Evolutionary conservation across 352 stramenopile species (phyloP), one percentile per base, ranked within the genome.

Genomic region (Pythium scleroteichum): DNA sequence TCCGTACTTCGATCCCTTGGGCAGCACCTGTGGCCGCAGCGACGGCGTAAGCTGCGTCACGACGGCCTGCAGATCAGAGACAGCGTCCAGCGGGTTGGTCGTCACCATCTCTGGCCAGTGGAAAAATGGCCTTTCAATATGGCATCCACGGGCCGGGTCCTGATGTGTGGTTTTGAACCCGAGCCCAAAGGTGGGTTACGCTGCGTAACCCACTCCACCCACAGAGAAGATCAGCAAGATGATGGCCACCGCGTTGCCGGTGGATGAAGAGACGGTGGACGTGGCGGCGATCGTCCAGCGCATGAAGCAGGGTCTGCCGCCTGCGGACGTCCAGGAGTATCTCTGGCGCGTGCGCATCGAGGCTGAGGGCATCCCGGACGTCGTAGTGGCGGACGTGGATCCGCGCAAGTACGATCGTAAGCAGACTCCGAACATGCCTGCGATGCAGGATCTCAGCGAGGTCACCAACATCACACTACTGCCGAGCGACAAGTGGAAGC

Each of bases 281-380:
- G 66, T 91, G 26, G 63, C 69, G 45, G 75, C 80, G 16, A 88
- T 92, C 58, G 67, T 70, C 19, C 56, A 66, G 49, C 78, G 81
- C 48, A 93, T 93, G 83, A 70, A 78, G 40, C 69, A 79, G 39
- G 80, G 75, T 7, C 9, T 88, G 1, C 85, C 85, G 1, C 85
- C 85, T 0, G 70, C 76, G 22, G 76, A 93, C 54, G 85, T 90
- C 4, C 82, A 95, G 59, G 85, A 95, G 68, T 95, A 95, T 66
- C 66, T 95, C 7, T 95, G 85, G 85, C 77, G 85, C 23, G 85
- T 95, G 49, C 78, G 85, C 14, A 64, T 90, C 22, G 85, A 95
- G 68, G 85, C 83, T 16, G 79, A 91, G 51, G 74, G 68, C 26
- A 88, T 95, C 53, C 83, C 85, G 12, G 77, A 93, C 57, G 74